A percentile compares a stretch with the other conserved stretches of the same genome.
Evolutionary conservation across 345 rosid genomes (phyloP).

Genomic region (Garcia nutans): DNA sequence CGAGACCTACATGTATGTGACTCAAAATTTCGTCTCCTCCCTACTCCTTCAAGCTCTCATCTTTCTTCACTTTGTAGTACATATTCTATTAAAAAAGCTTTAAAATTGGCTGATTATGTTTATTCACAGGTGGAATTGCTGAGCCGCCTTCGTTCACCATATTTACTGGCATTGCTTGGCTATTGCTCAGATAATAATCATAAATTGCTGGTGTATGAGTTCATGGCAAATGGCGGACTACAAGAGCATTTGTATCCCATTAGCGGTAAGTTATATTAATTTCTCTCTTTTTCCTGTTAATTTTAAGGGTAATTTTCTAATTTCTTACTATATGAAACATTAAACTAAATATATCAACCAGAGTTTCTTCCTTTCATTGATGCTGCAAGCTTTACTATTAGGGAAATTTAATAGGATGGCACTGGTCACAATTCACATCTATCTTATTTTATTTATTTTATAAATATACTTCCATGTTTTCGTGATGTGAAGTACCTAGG

Average conservation of each 20-base stretch:
- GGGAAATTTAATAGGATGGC: too few species aligned
- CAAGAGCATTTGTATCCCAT: conserved; percentile 85
- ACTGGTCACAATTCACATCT: too few species aligned
- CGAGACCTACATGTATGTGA: neutral
- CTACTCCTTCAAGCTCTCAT: neutral
- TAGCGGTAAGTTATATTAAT: conserved; percentile 44
- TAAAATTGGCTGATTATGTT: neutral
- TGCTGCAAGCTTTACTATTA: neutral
- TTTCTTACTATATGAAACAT: neutral
- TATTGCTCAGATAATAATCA: conserved; percentile 27
- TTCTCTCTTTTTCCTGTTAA: neutral
- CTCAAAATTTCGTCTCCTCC: neutral
- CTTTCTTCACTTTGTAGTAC: neutral
- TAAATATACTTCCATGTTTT: too few species aligned
- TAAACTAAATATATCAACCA: too few species aligned
- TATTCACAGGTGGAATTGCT: conserved; percentile 69
- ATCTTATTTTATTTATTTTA: too few species aligned
- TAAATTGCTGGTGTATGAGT: conserved; percentile 31
- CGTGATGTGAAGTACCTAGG: too few species aligned
- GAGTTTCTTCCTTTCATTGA: neutral
- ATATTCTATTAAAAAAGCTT: neutral
- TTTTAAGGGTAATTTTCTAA: too few species aligned
- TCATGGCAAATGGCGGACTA: conserved; percentile 49
- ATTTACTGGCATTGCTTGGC: conserved; percentile 34
- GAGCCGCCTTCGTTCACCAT: too few species aligned